Conservation (phyloP, 139 green algal species). For the Chlorella sp. region DNA sequence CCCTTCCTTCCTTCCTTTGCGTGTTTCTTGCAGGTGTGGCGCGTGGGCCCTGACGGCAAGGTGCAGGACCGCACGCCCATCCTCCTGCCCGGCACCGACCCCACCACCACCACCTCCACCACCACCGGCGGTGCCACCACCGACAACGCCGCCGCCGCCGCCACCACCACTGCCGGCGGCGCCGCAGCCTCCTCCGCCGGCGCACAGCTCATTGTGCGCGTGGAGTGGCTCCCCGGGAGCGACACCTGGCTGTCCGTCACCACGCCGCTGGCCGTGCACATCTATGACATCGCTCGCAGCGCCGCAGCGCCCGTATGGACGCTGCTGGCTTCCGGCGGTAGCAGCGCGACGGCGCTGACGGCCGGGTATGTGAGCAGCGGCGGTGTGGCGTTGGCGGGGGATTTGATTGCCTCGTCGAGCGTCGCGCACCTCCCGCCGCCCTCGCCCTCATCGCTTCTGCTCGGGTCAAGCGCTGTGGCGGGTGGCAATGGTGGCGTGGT, state of each 20-base stretch:
- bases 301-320: not conserved
- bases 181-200: too few species aligned
- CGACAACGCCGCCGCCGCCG: not conserved
- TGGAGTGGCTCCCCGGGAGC: not conserved
- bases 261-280: not conserved
- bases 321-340: too few species aligned
- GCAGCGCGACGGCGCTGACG: too few species aligned
- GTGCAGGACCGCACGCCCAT: not conserved
- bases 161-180: not conserved
- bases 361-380: too few species aligned
- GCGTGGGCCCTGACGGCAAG: not conserved
- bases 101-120: not conserved
- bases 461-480: too few species aligned
- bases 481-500: too few species aligned
- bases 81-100: not conserved
- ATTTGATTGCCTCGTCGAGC: too few species aligned
- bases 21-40: conserved; percentile 8
- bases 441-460: too few species aligned
- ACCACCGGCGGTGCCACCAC: not conserved
- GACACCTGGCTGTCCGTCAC: not conserved
- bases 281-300: not conserved
- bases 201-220: not conserved
- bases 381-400: too few species aligned
- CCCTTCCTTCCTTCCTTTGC: too few species aligned
- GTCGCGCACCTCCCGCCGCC: too few species aligned